Percentiles rank a stretch among this genome's conserved stretches.
Evolutionary conservation across 768 basidiomycete genomes (phyloP).

Genomic region (Mycena chlorophos): DNA sequence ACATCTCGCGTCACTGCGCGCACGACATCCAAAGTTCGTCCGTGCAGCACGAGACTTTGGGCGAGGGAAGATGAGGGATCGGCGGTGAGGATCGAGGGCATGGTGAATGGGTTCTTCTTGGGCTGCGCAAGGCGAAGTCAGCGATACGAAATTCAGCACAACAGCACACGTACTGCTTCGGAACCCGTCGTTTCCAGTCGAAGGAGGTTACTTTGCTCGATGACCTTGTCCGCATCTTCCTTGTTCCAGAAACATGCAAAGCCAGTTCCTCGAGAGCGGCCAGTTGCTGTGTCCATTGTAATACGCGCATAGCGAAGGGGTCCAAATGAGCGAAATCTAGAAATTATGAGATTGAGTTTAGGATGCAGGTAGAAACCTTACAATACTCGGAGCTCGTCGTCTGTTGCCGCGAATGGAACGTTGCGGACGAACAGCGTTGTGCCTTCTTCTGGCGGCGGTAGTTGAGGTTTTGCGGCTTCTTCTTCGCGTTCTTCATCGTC

Average conservation of each 20-base stretch:
- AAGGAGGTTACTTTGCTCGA: constrained; percentile 77
- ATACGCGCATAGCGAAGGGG: constrained; percentile 91
- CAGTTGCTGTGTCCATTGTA: constrained; percentile 78
- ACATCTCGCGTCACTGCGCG: constrained; percentile 89
- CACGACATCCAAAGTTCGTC: constrained; percentile 87
- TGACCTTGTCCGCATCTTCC: constrained; percentile 82
- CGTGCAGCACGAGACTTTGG: constrained; percentile 83
- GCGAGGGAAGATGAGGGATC: constrained; percentile 89
- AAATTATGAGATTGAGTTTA: constrained; percentile 1
- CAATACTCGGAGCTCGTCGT: constrained; percentile 87
- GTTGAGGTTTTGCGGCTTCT: constrained; percentile 57
- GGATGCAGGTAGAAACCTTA: constrained; percentile 38
- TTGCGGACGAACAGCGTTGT: constrained; percentile 95
- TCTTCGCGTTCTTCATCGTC: constrained; percentile 40
- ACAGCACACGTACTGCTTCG: constrained; percentile 29
- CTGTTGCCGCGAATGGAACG: constrained; percentile 87
- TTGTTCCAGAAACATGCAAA: constrained; percentile 98
- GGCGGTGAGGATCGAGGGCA: constrained; percentile 88
- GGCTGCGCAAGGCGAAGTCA: constrained; percentile 34
- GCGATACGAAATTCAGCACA: not conserved
- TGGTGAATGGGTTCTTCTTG: constrained; percentile 81
- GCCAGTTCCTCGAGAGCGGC: constrained; percentile 90
- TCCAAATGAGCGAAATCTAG: constrained; percentile 88
- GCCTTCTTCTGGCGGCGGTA: constrained; percentile 84
- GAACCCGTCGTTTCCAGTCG: constrained; percentile 61